Evolutionary conservation across 1,139 yeast species (phyloP), one percentile per base, ranked within the genome.

Genomic region (Kurtzmaniella quercitrusa): DNA sequence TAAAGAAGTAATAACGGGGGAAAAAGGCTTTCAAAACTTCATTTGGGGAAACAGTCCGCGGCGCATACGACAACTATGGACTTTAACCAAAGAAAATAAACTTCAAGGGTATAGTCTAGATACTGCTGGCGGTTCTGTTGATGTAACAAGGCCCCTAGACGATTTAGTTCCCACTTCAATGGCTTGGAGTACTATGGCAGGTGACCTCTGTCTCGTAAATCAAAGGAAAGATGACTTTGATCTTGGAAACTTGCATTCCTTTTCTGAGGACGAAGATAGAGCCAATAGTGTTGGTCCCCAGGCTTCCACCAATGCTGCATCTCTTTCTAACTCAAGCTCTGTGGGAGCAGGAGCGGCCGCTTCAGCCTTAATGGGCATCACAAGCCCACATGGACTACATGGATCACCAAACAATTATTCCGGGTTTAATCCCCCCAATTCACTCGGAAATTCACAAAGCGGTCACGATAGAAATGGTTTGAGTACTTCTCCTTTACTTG

Each of bases 1-100:
- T 0, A 74, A 76, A 41, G 80, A 84, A 53, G 73, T 82, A 3
- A 66, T 88, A 32, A 81, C 78, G 70, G 70, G 76, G 19, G 68
- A 73, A 33, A 70, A 70, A 40, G 69, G 73, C 0, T 62, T 70
- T 42, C 74, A 66, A 43, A 72, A 71, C 50, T 72, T 72, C 47
- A 59, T 70, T 3, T 72, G 77, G 77, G 69, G 74, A 3, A 52
- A 51, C 15, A 65, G 63, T 45, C 47, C 54, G 1, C 44, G 45
- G 4, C 45, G 46, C 1, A 40, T 55, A 1, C 56, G 74, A 36
- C 60, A 54, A 44, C 43, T 72, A 2, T 72, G 76, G 76, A 62
- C 76, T 5, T 48, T 72, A 22, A 65, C 74, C 16, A 72, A 71
- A 75, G 62, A 81, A 60, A 61, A 71, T 62, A 50, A 71, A 70